Evolutionary conservation across 192 early-diverging fungal species (phyloP), one percentile per base, ranked within the genome.

Genomic region (Chytriomyces sp.): DNA sequence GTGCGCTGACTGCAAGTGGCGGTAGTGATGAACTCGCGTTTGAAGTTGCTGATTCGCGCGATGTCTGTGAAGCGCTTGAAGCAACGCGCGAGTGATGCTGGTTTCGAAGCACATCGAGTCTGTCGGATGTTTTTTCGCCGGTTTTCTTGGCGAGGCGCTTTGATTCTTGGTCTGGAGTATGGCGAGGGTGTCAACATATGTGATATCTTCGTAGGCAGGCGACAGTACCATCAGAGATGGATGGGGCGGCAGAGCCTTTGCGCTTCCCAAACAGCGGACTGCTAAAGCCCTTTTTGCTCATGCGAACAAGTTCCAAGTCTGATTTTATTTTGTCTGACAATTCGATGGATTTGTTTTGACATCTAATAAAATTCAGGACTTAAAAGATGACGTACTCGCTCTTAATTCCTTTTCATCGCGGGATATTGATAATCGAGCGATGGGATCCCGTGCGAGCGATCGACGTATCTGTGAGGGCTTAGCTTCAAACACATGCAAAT

Each of bases 251-350:
- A n/a, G 73, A 75, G 9, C 26, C 13, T n/a, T 65, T 66, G 16
- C 73, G 6, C 48, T 75, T 75, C 45, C 61, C 72, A 28, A 75
- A 75, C 1, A 66, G 45, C 6, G 64, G 73, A 53, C 73, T 75
- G 3, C 60, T 26, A 23, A 75, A 75, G 23, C 43, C 61, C 28
- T 73, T 73, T 11, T 44, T 48, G 44, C 71, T 70, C 69, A 70
- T 70, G 35, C 35, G 35, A 35, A 35, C 35, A 35, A 35, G 35
- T 35, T 35, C 3, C 35, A 35, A 35, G 35, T 35, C 35, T 35
- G 35, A 35, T 35, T 35, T 35, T 35, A 3, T 35, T 35, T 35
- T 35, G 35, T 57, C 53, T 57, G 53, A 57, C 53, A 57, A 57
- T 57, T 57, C 53, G 2, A 20, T 2, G 2, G 35, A 35, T 35